phyloP scores from a whole-genome alignment of 1,139 yeast species.

The Saccharomycopsis hybrid region DNA sequence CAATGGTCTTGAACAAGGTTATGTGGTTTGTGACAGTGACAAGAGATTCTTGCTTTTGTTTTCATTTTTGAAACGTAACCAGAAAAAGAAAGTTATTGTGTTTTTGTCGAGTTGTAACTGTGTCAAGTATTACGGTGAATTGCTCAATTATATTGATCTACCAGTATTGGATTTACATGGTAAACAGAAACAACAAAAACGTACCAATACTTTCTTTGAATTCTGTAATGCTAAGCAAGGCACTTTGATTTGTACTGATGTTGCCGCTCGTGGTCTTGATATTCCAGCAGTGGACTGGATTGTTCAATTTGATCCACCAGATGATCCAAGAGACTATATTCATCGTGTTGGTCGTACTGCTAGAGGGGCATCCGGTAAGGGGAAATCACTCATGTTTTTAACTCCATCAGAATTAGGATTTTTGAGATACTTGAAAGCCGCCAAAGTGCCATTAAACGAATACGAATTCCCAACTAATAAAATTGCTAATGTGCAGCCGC shows the following conservation, averaged over 20 bases:
- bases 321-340: slow-evolving; percentile 97
- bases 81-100: slow-evolving; percentile 86
- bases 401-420: slow-evolving; percentile 93
- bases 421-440: slow-evolving; percentile 87
- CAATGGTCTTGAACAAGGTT: slow-evolving; percentile 96
- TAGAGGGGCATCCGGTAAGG: slow-evolving; percentile 86
- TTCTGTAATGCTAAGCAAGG: slow-evolving; percentile 97
- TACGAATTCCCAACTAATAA: slow-evolving; percentile 91
- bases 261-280: slow-evolving; percentile 97
- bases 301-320: slow-evolving; percentile 96
- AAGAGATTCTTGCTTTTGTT: slow-evolving; percentile 84
- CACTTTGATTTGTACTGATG: slow-evolving; percentile 89
- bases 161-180: slow-evolving; percentile 97
- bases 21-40: slow-evolving; percentile 95
- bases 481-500: slow-evolving; percentile 93
- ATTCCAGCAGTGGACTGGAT: slow-evolving; percentile 98
- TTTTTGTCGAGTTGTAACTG: slow-evolving; percentile 95
- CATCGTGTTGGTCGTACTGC: slow-evolving; percentile 99
- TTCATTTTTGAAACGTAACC: slow-evolving; percentile 87
- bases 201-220: slow-evolving; percentile 96
- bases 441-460: slow-evolving; percentile 94
- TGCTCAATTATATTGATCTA: slow-evolving; percentile 87
- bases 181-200: slow-evolving; percentile 95
- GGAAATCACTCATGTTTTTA: slow-evolving; percentile 90
- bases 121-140: slow-evolving; percentile 92